Percentiles rank a stretch among this genome's conserved stretches.
phyloP scores from a whole-genome alignment of 1,284 basidiomycete species.

The Apiotrichum akiyoshidainum region DNA sequence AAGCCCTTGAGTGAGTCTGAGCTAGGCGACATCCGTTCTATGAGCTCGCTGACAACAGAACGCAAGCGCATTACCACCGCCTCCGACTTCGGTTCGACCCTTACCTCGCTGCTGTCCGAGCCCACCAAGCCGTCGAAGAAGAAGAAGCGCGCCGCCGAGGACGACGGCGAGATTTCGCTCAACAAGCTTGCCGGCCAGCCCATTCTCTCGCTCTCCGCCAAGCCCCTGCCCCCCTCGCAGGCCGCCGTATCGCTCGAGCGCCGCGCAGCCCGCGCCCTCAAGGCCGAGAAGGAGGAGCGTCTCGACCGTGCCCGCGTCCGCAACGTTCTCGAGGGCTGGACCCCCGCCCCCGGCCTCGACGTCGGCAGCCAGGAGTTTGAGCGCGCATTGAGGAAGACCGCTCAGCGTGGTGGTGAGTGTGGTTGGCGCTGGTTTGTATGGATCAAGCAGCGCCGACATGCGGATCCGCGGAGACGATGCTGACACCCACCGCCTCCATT shows the following conservation, averaged over 20 bases:
- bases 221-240: conserved; percentile 37
- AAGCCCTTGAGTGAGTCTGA: conserved; percentile 17
- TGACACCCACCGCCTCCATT: background rate
- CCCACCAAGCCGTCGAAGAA: conserved; percentile 23
- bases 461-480: too few species aligned
- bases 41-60: conserved; percentile 32
- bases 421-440: background rate
- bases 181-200: conserved; percentile 22
- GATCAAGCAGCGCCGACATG: too few species aligned
- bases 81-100: conserved; percentile 45
- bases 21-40: background rate
- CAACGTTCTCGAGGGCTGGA: conserved; percentile 49
- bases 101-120: conserved; percentile 46
- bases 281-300: conserved; percentile 43
- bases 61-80: conserved; percentile 46
- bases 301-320: conserved; percentile 45
- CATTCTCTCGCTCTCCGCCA: conserved; percentile 41
- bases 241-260: conserved; percentile 34
- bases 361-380: conserved; percentile 50
- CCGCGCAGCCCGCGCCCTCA: conserved; percentile 33
- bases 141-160: conserved; percentile 1
- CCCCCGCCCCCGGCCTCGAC: conserved; percentile 27
- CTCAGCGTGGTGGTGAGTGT: conserved; percentile 51
- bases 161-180: background rate
- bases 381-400: conserved; percentile 49